phyloP scores from a whole-genome alignment of 495 filamentous ascomycete species.

The Neurospora sp. region DNA sequence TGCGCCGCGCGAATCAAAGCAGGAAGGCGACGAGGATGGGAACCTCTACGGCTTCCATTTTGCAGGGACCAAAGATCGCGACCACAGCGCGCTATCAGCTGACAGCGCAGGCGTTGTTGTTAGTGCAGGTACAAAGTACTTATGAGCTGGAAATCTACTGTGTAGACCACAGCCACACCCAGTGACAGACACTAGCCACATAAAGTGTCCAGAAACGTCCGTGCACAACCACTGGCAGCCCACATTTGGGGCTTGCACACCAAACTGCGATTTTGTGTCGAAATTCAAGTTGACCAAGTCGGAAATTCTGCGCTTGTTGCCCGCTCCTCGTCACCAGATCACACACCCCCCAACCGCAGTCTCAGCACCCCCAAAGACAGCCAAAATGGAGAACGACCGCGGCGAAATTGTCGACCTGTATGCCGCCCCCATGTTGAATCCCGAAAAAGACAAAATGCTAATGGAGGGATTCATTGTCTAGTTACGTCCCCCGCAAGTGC shows the following conservation, averaged over 20 bases:
- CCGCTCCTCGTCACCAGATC: slow-evolving; percentile 18
- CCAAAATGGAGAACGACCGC: slow-evolving; percentile 35
- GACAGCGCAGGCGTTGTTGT: slow-evolving; percentile 8
- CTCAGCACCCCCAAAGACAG: slow-evolving; percentile 20
- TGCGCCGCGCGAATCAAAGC: background rate
- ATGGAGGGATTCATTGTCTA: slow-evolving; percentile 22
- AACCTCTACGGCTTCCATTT: background rate
- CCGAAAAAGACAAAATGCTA: background rate
- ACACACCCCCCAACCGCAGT: slow-evolving; percentile 18
- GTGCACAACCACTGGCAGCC: slow-evolving; percentile 10
- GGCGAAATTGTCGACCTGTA: slow-evolving; percentile 99
- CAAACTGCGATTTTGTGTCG: slow-evolving; percentile 16
- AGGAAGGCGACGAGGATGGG: background rate
- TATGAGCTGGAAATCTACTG: background rate
- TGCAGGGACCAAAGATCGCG: slow-evolving; percentile 1
- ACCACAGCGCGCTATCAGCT: slow-evolving; percentile 17
- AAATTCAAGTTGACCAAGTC: slow-evolving; percentile 15
- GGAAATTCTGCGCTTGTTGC: slow-evolving; percentile 19
- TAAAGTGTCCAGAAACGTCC: background rate
- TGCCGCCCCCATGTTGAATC: slow-evolving; percentile 21
- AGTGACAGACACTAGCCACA: background rate
- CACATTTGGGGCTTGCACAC: slow-evolving; percentile 18
- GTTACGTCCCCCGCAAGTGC: slow-evolving; percentile 99
- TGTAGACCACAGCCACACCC: background rate
- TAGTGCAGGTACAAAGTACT: background rate